phyloP scores from a whole-genome alignment of 2,329 filamentous ascomycete genomes.

The Truncatella angustata region DNA sequence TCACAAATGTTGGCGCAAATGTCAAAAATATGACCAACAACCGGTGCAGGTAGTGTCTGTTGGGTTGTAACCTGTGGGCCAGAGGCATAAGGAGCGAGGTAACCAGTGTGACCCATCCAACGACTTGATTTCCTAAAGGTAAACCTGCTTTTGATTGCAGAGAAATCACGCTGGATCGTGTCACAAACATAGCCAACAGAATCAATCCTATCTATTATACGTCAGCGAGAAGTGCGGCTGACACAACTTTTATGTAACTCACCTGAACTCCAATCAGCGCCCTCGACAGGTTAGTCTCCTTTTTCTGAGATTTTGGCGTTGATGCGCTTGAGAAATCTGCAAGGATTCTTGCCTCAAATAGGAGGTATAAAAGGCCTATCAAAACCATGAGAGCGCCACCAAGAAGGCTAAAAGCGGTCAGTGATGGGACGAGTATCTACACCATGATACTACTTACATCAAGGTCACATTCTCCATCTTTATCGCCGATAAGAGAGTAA shows the following conservation, averaged over 20 bases:
- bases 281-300: slow-evolving; percentile 49
- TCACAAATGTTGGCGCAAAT: slow-evolving; percentile 90
- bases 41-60: slow-evolving; percentile 85
- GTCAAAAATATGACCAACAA: slow-evolving; percentile 87
- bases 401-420: slow-evolving; percentile 64
- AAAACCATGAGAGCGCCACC: slow-evolving; percentile 77
- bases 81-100: slow-evolving; percentile 77
- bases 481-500: slow-evolving; percentile 80
- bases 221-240: slow-evolving; percentile 14
- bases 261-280: slow-evolving; percentile 66
- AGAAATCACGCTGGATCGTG: slow-evolving; percentile 79
- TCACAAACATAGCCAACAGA: slow-evolving; percentile 79
- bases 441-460: slow-evolving; percentile 26
- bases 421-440: too few species aligned
- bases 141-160: slow-evolving; percentile 82
- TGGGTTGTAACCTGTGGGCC: slow-evolving; percentile 76
- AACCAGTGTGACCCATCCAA: slow-evolving; percentile 81
- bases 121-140: slow-evolving; percentile 80
- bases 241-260: too few species aligned
- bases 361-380: slow-evolving; percentile 74
- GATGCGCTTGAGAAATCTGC: slow-evolving; percentile 38
- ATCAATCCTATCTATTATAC: slow-evolving; percentile 66
- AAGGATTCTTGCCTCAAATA: slow-evolving; percentile 68
- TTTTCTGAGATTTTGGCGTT: slow-evolving; percentile 20
- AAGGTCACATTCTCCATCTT: slow-evolving; percentile 72